phyloP scores from a whole-genome alignment of 768 basidiomycete species.

The Lyophyllum semitale region DNA sequence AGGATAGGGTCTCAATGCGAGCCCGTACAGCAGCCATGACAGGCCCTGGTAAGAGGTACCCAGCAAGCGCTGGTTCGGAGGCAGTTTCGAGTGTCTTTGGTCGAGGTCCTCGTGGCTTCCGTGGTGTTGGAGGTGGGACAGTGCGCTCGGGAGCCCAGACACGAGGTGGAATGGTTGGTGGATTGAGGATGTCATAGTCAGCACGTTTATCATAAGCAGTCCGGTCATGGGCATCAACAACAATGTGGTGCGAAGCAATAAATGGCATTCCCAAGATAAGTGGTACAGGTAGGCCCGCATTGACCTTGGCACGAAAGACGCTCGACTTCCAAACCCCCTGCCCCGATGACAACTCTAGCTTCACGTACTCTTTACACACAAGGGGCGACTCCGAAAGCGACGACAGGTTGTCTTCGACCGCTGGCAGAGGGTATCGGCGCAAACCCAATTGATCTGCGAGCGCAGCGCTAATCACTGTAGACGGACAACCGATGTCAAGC shows the following conservation, averaged over 20 bases:
- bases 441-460: constrained; percentile 10
- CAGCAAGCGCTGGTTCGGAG: constrained; percentile 6
- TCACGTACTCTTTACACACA: constrained; percentile 20
- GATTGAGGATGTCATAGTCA: constrained; percentile 10
- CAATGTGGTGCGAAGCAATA: constrained; percentile 16
- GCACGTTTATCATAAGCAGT: constrained; percentile 16
- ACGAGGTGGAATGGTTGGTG: not conserved
- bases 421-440: constrained; percentile 12
- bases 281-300: constrained; percentile 17
- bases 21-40: constrained; percentile 15
- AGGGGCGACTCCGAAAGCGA: constrained; percentile 14
- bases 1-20: constrained; percentile 15
- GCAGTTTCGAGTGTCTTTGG: not conserved
- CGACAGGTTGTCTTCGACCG: constrained; percentile 18
- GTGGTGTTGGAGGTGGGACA: not conserved
- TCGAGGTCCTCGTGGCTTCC: not conserved
- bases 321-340: constrained; percentile 20
- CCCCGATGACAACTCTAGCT: constrained; percentile 10
- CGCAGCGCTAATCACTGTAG: constrained; percentile 12
- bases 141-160: constrained; percentile 2
- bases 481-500: constrained; percentile 14
- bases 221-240: constrained; percentile 15
- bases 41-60: constrained; percentile 2
- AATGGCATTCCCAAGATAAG: constrained; percentile 27
- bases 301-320: constrained; percentile 19